Conservation (phyloP, 2,329 filamentous ascomycete species). For the Thielaviopsis populi region DNA sequence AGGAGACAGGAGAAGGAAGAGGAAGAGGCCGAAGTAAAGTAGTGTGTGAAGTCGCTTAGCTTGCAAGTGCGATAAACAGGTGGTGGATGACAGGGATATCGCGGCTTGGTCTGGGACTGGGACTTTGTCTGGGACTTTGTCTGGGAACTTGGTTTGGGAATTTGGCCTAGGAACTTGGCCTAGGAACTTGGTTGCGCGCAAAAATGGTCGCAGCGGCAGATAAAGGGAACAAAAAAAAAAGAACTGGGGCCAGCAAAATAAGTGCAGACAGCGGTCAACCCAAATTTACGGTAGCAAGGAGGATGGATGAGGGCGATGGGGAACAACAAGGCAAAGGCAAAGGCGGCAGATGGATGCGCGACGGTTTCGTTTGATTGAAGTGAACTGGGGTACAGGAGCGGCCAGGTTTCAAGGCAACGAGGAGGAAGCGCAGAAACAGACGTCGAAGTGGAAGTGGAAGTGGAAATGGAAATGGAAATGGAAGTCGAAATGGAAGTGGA, state of each 20-base stretch:
- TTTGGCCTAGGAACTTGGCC: too few species aligned
- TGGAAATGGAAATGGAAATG: too few species aligned
- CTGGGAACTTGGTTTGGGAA: too few species aligned
- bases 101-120: too few species aligned
- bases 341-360: neutral
- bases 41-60: neutral
- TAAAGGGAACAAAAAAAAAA: neutral
- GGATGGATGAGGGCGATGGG: neutral
- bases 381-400: neutral
- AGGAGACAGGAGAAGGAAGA: neutral
- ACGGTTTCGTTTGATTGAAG: neutral
- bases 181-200: neutral
- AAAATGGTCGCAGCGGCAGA: neutral
- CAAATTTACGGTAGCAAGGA: neutral
- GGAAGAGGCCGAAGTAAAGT: neutral
- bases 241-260: neutral
- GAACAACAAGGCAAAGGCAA: neutral
- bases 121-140: too few species aligned
- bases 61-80: neutral
- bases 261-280: neutral
- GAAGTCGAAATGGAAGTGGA: neutral
- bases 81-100: too few species aligned
- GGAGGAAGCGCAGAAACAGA: conserved; percentile 13
- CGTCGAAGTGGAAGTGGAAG: conserved; percentile 1
- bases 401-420: neutral